Base-by-base conservation (phyloP, 306 rosid genomes). In the Cicer yamashitae region DNA sequence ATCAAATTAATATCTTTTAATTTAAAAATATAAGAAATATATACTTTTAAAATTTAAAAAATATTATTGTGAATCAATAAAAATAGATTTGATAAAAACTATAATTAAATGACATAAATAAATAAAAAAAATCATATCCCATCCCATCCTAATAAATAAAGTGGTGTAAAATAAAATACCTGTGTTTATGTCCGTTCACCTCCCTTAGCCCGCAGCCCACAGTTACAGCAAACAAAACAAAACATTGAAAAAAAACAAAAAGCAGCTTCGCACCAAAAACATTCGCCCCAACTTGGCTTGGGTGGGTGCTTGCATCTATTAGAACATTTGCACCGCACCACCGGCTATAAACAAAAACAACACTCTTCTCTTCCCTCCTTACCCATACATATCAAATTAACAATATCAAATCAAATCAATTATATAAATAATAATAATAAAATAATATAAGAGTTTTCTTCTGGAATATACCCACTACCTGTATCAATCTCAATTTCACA, bases 401-500 rank as follows among this genome's bases (percentile, higher is more conserved):
- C 34, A 14, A 65, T n/a, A 20, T 22, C 11, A 22, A 48, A 62
- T 15, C 4, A 46, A 47, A 10, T 22, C 18, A 59, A 59, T 11
- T 60, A 13, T 13, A 3, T 30, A 5, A 1, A 12, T 3, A 25
- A 14, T 7, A 53, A 18, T 17, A 57, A 47, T 51, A 10, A 59
- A 30, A 67, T 0, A 11, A 30, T 22, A 30, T 13, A 38, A 13
- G 20, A 53, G 37, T 73, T 80, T 73, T 74, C 58, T 67, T 50
- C 78, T 65, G 5, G 82, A 73, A 73, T 82, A 73, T 82, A 71
- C 82, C 60, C 64, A 12, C 69, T 38, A 38, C 54, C 22, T 47
- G 38, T 20, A 39, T 44, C 67, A 47, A 64, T 77, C 53, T 6
- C 54, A 65, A 58, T 41, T 68, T 53, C 69, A 14, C 63, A 58